phyloP scores from a whole-genome alignment of 1,284 basidiomycete genomes.

The Trametes polyzona region DNA sequence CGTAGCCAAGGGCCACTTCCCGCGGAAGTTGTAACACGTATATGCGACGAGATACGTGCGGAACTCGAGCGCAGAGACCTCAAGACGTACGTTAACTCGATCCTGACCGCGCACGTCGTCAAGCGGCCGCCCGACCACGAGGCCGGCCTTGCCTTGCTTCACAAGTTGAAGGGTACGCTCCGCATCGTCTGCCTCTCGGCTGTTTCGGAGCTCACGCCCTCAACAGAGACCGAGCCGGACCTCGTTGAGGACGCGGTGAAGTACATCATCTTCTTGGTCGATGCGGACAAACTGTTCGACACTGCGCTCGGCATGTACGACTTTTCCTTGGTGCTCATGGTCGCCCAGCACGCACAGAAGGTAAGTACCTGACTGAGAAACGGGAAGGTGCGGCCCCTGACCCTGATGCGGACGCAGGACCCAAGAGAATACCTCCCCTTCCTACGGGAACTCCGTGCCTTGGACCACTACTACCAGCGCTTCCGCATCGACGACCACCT shows the following conservation, averaged over 20 bases:
- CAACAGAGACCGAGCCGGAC: slow-evolving; percentile 67
- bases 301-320: slow-evolving; percentile 99
- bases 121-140: slow-evolving; percentile 94
- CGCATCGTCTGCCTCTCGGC: neutral
- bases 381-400: neutral
- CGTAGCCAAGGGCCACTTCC: slow-evolving; percentile 61
- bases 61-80: slow-evolving; percentile 78
- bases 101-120: slow-evolving; percentile 92
- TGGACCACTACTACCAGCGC: slow-evolving; percentile 84
- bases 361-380: slow-evolving; percentile 43
- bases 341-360: slow-evolving; percentile 97
- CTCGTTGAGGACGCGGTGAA: slow-evolving; percentile 96
- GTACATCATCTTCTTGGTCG: slow-evolving; percentile 98
- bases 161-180: slow-evolving; percentile 71
- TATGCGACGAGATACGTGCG: slow-evolving; percentile 81
- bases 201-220: neutral
- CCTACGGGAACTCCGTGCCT: slow-evolving; percentile 83
- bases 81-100: slow-evolving; percentile 85
- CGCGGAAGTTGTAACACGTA: slow-evolving; percentile 61
- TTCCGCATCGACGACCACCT: slow-evolving; percentile 96
- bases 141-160: slow-evolving; percentile 78
- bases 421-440: slow-evolving; percentile 98
- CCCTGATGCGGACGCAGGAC: slow-evolving; percentile 58
- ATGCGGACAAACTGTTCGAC: slow-evolving; percentile 91
- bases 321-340: slow-evolving; percentile 92